A percentile compares a stretch with the other conserved stretches of the same genome.
Evolutionary conservation across 768 basidiomycete genomes (phyloP).

Genomic region (Lactarius indigo): DNA sequence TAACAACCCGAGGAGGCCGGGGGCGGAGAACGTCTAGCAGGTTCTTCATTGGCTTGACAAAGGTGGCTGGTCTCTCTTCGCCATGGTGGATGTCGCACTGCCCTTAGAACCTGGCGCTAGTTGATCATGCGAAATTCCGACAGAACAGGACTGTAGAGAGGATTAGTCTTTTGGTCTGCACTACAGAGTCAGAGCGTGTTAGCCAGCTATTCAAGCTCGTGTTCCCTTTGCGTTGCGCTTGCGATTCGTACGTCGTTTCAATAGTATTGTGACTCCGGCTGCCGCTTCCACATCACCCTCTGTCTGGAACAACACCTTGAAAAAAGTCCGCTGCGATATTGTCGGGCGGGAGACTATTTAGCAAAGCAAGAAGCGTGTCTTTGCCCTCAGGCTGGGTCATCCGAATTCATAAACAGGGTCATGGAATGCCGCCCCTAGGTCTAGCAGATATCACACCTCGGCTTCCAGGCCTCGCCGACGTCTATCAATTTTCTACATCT

Average conservation of each 20-base stretch:
- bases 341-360: conserved; percentile 21
- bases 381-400: conserved; percentile 19
- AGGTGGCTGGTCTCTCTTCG: background rate
- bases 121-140: background rate
- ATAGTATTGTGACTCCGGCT: conserved; percentile 3
- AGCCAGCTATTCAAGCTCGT: conserved; percentile 55
- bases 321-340: conserved; percentile 18
- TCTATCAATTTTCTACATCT: too few species aligned
- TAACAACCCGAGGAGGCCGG: conserved; percentile 6
- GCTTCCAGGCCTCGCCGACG: too few species aligned
- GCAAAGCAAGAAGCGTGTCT: conserved; percentile 24
- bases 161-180: background rate
- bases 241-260: background rate
- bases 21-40: conserved; percentile 20
- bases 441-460: too few species aligned
- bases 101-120: background rate
- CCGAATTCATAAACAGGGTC: background rate
- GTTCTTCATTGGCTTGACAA: conserved; percentile 18
- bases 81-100: background rate
- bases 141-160: background rate
- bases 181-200: conserved; percentile 29
- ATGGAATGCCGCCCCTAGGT: too few species aligned
- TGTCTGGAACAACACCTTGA: conserved; percentile 19
- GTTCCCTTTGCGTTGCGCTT: conserved; percentile 50
- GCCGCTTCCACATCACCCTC: conserved; percentile 19